Conservation (phyloP, 768 basidiomycete genomes). For the Vararia minispora region DNA sequence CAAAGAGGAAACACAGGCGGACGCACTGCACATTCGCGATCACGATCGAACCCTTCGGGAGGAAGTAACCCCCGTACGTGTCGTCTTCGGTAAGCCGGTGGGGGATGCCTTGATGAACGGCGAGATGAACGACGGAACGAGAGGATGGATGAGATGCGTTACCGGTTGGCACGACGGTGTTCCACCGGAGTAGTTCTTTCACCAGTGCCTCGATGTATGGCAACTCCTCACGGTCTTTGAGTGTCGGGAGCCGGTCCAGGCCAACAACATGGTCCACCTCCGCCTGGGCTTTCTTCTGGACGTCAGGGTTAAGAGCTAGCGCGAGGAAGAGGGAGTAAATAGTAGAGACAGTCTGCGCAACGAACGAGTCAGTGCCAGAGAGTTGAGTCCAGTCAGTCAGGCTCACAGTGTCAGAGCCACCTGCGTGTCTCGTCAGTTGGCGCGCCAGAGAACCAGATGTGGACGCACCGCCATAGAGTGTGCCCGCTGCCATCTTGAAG, state of each 20-base stretch:
- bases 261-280: constrained; percentile 28
- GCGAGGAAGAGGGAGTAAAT: constrained; percentile 12
- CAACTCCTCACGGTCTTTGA: constrained; percentile 22
- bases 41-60: constrained; percentile 21
- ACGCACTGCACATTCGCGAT: constrained; percentile 22
- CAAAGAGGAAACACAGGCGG: no score
- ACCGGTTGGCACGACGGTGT: constrained; percentile 13
- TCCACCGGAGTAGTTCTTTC: constrained; percentile 27
- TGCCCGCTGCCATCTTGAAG: constrained; percentile 3
- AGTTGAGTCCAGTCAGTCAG: neutral
- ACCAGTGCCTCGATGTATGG: constrained; percentile 28
- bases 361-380: neutral
- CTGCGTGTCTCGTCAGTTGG: constrained; percentile 21
- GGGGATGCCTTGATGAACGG: constrained; percentile 15
- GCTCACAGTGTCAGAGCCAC: constrained; percentile 30
- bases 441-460: constrained; percentile 21
- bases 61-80: constrained; percentile 19
- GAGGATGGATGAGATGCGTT: no score
- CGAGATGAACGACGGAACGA: no score
- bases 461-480: constrained; percentile 17
- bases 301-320: constrained; percentile 13
- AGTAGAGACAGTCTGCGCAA: constrained; percentile 4
- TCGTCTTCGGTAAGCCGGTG: constrained; percentile 21
- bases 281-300: constrained; percentile 18
- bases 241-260: constrained; percentile 21